Evolutionary conservation across 2,329 filamentous ascomycete species (phyloP), one percentile per base, ranked within the genome.

Genomic region (Paramyrothecium roridum): DNA sequence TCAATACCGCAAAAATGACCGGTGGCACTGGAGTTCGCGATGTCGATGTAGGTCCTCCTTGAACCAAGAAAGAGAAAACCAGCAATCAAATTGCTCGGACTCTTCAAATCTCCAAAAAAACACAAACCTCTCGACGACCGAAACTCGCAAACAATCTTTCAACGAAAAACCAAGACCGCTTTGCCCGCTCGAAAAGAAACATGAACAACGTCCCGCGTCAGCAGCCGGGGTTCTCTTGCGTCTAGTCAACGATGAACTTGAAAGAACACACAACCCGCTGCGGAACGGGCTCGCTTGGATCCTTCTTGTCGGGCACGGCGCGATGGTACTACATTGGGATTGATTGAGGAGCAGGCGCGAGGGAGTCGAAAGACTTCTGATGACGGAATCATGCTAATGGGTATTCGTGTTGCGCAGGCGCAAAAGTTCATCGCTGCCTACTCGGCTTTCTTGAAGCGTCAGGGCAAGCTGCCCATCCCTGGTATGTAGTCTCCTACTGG

Each of bases 381-480:
- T 77, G 84, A 88, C 85, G 85, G 85, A 88, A 87, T 86, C 70
- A 77, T 85, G 85, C 85, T 88, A 84, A 88, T 84, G 76, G 77
- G 72, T n/a, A 10, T 73, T 68, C 67, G 55, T 73, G 74, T 72
- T 65, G 74, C 67, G 26, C 79, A 90, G 87, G 88, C 90, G 79
- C 89, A 92, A 78, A 91, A 93, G 82, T 95, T 95, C 84, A 93
- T 95, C 81, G 79, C 83, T 69, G 84, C 89, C 74, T 96, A 95
- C 77, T 84, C 89, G 75, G 88, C 85, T 73, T 96, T 95, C 86
- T 80, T 96, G 85, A 95, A 95, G 89, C 87, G 90, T 72, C 90
- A 95, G 84, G 91, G 91, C 80, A 93, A 93, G 84, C 89, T 95
- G 68, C 89, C 89, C 74, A 91, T 93, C 73, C 90, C 90, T 77